These are phyloP conservation scores for Monoraphidium neglectum DNA, from an alignment of 139 green algal genomes.

Conservation along the genomic window DNA sequence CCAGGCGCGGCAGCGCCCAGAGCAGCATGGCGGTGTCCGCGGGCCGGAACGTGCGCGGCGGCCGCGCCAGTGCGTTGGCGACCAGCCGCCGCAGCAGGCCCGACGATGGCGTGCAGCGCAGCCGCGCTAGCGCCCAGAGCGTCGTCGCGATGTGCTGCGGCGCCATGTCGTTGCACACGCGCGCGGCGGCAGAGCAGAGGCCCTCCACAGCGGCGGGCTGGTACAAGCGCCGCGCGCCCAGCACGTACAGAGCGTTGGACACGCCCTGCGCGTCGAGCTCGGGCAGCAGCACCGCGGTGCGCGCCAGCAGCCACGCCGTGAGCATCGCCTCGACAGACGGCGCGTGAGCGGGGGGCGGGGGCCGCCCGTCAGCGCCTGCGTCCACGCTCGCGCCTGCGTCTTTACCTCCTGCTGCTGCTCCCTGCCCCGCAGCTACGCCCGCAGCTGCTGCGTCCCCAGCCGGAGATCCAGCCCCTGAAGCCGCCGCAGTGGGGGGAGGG, in stretches of 20 bases:
- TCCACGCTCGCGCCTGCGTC: no score
- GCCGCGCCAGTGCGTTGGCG: conserved; percentile 10
- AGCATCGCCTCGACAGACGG: no score
- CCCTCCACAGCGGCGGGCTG: background rate
- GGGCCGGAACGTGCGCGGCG: background rate
- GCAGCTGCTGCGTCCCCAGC: no score
- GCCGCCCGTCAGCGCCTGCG: no score
- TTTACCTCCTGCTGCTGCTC: no score
- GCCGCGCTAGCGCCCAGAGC: conserved; percentile 10
- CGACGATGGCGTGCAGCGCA: background rate
- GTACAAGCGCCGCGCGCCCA: conserved; percentile 11
- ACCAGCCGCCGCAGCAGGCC: conserved; percentile 8
- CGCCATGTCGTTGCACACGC: conserved; percentile 6
- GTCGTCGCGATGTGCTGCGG: conserved; percentile 20
- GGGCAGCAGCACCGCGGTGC: background rate
- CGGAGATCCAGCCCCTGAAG: no score
- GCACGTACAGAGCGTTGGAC: conserved; percentile 12
- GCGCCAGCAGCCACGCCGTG: conserved; percentile 2
- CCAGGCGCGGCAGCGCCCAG: conserved; percentile 1
- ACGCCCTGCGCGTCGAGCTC: background rate
- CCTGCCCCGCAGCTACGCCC: no score
- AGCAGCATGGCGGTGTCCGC: conserved; percentile 17
- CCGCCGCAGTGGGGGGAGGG: no score
- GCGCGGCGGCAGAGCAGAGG: conserved; percentile 4
- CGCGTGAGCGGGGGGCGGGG: no score